Base-by-base conservation (phyloP, 441 rosid species). In the Erysimum cheiri region DNA sequence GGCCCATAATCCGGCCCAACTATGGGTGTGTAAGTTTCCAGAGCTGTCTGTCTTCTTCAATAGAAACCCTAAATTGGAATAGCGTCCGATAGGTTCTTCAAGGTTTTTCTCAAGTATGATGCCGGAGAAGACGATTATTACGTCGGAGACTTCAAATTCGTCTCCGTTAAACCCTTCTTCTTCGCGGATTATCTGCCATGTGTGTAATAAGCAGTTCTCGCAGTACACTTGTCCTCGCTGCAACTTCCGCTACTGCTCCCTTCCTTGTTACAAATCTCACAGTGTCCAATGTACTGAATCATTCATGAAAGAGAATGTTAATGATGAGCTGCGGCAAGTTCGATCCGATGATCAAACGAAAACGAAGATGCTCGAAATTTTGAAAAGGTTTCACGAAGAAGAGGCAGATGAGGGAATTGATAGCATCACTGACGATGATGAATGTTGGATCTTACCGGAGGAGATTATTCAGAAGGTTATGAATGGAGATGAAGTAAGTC, bases 201-300 rank as follows among this genome's bases (percentile, higher is more conserved):
- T 92, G 74, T 92, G 98, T 66, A 88, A 89, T 74, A 95, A 90
- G 79, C 97, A 92, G 70, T 92, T 92, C 77, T 86, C 98, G 5
- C 95, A 88, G 60, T 95, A 95, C 32, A 90, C 98, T 59, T 89
- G 99, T 67, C 98, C 97, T 43, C 85, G 99, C 66, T 95, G 97
- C 84, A 89, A 90, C 78, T 84, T 87, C 33, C 88, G 98, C 0
- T 90, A 92, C 70, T 92, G 98, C 56, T 90, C 98, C 5, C 95
- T 88, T 44, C 82, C 73, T 32, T 92, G 98, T 72, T 92, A 90
- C 75, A 91, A 86, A 92, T 87, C 99, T 29, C 98, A 95, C 80
- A 85, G 96, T 53, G 68, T 69, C n/a, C 83, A 85, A 3, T 95
- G 99, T 64, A 92, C 98, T 2, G 98, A 95, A 59, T 90, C 97